phyloP scores from a whole-genome alignment of 208 protist genomes.

The Leishmania arabica region DNA sequence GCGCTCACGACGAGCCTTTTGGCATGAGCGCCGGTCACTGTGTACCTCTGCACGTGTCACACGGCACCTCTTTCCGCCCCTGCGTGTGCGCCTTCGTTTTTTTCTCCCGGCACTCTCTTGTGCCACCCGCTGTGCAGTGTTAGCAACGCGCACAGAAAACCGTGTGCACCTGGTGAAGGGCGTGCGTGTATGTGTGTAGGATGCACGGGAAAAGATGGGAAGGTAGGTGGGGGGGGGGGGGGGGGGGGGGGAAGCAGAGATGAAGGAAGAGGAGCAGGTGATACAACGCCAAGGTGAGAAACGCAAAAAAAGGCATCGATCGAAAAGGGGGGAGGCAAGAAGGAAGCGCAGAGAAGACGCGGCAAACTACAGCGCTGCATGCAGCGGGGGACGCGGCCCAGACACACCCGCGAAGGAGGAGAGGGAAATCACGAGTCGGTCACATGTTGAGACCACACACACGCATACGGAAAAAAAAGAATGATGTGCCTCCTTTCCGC shows the following conservation, averaged over 20 bases:
- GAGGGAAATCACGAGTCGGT: background rate
- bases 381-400: background rate
- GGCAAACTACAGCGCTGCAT: background rate
- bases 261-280: background rate
- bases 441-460: background rate
- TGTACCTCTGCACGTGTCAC: background rate
- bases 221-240: background rate
- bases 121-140: background rate
- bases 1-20: background rate
- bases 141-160: background rate
- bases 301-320: background rate
- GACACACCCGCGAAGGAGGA: background rate
- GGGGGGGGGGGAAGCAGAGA: background rate
- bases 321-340: background rate
- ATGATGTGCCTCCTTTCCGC: background rate
- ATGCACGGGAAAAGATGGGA: background rate
- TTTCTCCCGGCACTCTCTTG: background rate
- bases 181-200: conserved; percentile 11
- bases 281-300: background rate
- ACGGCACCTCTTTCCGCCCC: background rate
- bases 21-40: background rate
- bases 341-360: background rate
- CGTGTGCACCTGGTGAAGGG: background rate
- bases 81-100: background rate
- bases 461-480: background rate